Base-by-base conservation (phyloP, 257 asterid genomes). In the Rehmannia glutinosa region DNA sequence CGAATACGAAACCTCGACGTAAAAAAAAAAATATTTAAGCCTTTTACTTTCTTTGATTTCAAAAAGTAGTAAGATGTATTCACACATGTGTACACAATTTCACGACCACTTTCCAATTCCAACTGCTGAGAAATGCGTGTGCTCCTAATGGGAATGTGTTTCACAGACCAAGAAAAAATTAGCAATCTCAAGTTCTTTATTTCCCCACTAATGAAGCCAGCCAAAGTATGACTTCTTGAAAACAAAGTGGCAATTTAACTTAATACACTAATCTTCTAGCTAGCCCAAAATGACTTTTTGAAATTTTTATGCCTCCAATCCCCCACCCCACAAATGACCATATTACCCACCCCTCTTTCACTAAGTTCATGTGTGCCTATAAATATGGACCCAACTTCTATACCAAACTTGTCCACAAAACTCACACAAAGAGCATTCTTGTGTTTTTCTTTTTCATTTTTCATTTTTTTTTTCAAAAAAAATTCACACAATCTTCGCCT, bases 311-410 rank as follows among this genome's bases (percentile, higher is more conserved):
- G 3, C 4, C 21, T 6, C 21, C 25, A 17, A 17, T 1, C 6
- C 3, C 32, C 46, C 9, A 27, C 24, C 27, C 52, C 42, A 13
- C 3, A 43, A 11, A 11, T 43, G 4, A 12, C 19, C 1, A 15
- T 13, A 43, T 25, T 20, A 1, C 1, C 25, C 13, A 30, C n/a
- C n/a, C 23, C 10, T 4, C 13, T 20, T n/a, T 27, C 67, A 27
- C 54, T 11, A 38, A 1, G 27, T 17, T 50, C 35, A 52, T 50
- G 46, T 76, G 70, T 45, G 68, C 59, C 75, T 73, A 73, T 73
- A 67, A 51, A 73, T 64, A 68, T 15, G 67, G 11, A 11, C 56
- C 12, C 13, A 20, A 49, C 8, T 30, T 6, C 36, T 6, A 4
- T 5, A 30, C 66, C 39, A 62, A 47, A 25, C 28, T 54, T 49